These are phyloP conservation scores for Diutina mesorugosa DNA, from an alignment of 1,139 yeast genomes.

Conservation along the genomic window DNA sequence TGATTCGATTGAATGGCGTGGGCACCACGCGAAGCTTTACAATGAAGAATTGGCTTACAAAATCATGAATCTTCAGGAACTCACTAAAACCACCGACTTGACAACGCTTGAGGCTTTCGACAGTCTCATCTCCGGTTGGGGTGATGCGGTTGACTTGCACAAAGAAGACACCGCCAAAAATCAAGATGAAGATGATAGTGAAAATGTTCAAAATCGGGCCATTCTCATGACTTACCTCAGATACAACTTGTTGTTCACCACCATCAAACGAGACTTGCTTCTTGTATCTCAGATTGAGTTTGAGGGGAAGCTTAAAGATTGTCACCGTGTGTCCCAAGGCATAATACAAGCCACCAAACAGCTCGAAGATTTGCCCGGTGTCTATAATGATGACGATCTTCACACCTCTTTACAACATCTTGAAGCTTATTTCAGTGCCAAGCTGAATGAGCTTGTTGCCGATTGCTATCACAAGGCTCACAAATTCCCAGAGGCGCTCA, in stretches of 20 bases:
- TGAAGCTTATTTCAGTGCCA: slow-evolving; percentile 29
- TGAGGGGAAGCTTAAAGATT: slow-evolving; percentile 22
- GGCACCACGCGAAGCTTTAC: slow-evolving; percentile 52
- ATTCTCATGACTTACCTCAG: slow-evolving; percentile 63
- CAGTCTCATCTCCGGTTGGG: slow-evolving; percentile 16
- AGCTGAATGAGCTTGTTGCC: slow-evolving; percentile 34
- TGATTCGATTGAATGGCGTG: slow-evolving; percentile 50
- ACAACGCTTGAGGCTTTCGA: neutral
- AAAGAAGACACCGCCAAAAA: slow-evolving; percentile 13
- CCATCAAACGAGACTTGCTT: slow-evolving; percentile 58
- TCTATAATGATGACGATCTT: slow-evolving; percentile 69
- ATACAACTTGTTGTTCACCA: slow-evolving; percentile 52
- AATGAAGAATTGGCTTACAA: slow-evolving; percentile 65
- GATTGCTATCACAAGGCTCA: slow-evolving; percentile 33
- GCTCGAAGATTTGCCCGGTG: slow-evolving; percentile 78
- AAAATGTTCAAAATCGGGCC: slow-evolving; percentile 59
- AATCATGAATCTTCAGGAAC: slow-evolving; percentile 26
- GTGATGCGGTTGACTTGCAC: slow-evolving; percentile 20
- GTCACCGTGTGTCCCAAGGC: slow-evolving; percentile 35
- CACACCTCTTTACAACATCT: slow-evolving; percentile 38
- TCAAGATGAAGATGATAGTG: slow-evolving; percentile 33
- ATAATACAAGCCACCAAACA: slow-evolving; percentile 28
- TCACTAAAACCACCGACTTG: slow-evolving; percentile 15
- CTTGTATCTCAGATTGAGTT: slow-evolving; percentile 10
- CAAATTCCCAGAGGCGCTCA: slow-evolving; percentile 41